Evolutionary conservation across 768 basidiomycete species (phyloP), one percentile per base, ranked within the genome.

Genomic region (Panaeolus cyanescens): DNA sequence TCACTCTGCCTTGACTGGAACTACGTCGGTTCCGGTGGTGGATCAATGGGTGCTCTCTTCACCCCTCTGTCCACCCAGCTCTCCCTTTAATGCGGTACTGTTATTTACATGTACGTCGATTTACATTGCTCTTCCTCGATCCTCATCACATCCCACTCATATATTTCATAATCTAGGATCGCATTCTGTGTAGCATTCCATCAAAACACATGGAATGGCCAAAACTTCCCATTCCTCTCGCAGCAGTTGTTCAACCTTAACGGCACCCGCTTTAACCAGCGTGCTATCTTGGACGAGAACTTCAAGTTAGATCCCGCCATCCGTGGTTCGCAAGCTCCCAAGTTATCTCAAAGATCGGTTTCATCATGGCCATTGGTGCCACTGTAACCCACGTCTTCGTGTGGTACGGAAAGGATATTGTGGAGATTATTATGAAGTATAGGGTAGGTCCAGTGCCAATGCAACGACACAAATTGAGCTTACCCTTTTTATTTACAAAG

Each of bases 1-100:
- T n/a, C n/a, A n/a, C 68, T 88, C 37, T 86, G 78, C 63, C 72
- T 89, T 13, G 87, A 89, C 66, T 89, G 87, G 86, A 84, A 85
- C 65, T 80, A 83, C 60, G 79, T 85, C 61, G 82, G 78, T 34
- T 75, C 79, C 55, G 76, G 77, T 30, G 81, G 80, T 15, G 76
- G 78, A 13, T 77, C 79, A 2, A 74, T 82, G 56, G 79, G 81
- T 12, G 78, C 77, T 36, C 68, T 80, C 2, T 83, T 75, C 63
- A 85, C 85, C 28, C 86, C 87, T 0, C 69, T 88, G 10, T 78
- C 79, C 5, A 82, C 85, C 2, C 85, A 84, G 70, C 54, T 85
- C 33, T 85, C 83, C 1, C 67, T 75, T 19, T 80, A 84, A 54
- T 69, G 79, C 20, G 86, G 85, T 1, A 79, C 79, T 12, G 68